Evolutionary conservation across 192 early-diverging fungal species (phyloP).

Genomic region (Rhizophagus sp.): DNA sequence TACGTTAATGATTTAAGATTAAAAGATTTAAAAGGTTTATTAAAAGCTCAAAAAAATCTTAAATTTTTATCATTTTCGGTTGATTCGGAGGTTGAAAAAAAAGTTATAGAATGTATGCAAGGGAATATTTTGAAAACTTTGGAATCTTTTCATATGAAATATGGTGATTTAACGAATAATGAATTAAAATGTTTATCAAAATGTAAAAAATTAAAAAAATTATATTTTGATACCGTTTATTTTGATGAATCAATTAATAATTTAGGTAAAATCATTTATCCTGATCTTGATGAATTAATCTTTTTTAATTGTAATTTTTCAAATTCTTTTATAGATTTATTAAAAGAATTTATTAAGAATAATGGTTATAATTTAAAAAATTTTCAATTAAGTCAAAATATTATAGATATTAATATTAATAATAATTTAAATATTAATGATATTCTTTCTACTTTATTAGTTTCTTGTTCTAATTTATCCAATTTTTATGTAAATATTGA

Average conservation of each 20-base stretch:
- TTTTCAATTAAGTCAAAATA: not conserved
- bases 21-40: not conserved
- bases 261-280: not conserved
- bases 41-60: not conserved
- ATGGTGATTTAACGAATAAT: not conserved
- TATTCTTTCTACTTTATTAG: not conserved
- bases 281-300: not conserved
- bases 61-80: not conserved
- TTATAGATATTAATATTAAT: no score
- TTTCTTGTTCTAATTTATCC: not conserved
- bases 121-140: not conserved
- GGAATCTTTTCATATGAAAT: not conserved
- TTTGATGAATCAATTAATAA: not conserved
- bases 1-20: not conserved
- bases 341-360: not conserved
- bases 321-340: not conserved
- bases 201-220: not conserved
- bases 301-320: not conserved
- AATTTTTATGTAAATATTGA: not conserved
- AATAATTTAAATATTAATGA: not conserved
- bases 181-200: not conserved
- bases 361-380: not conserved
- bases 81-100: not conserved
- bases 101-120: not conserved
- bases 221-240: not conserved